Conservation (phyloP, 805 yeast genomes). For the Lipomyces yamadae region DNA sequence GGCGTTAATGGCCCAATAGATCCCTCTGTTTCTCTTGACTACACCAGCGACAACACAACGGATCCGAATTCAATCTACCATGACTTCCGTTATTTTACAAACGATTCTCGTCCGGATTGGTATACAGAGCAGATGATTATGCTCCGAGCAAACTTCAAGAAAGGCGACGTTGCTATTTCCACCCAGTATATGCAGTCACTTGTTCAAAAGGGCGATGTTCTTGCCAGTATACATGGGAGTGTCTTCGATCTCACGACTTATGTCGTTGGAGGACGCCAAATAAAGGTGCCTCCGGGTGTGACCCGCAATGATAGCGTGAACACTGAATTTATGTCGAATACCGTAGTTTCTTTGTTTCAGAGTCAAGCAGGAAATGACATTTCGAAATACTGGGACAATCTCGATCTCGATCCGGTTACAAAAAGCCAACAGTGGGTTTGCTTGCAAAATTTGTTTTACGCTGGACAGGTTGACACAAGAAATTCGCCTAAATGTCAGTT, state of each 20-base stretch:
- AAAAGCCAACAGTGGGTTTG: conserved; percentile 45
- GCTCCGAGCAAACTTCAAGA: conserved; percentile 46
- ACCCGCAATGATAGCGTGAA: conserved; percentile 39
- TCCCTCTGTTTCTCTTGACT: conserved; percentile 42
- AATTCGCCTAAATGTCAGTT: conserved; percentile 48
- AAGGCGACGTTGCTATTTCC: conserved; percentile 49
- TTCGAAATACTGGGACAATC: conserved; percentile 40
- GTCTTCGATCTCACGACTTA: conserved; percentile 50
- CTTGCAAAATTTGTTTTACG: conserved; percentile 48
- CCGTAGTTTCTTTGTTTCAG: conserved; percentile 45
- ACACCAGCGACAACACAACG: conserved; percentile 43
- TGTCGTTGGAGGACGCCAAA: conserved; percentile 45
- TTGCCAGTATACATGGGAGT: conserved; percentile 47
- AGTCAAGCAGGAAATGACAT: conserved; percentile 47
- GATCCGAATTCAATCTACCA: conserved; percentile 50
- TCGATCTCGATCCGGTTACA: conserved; percentile 40
- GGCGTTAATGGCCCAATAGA: conserved; percentile 47
- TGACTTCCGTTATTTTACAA: conserved; percentile 48
- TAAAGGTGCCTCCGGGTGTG: conserved; percentile 43
- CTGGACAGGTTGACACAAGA: conserved; percentile 50
- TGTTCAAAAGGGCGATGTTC: conserved; percentile 44
- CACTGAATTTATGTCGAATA: conserved; percentile 44
- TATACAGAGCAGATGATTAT: conserved; percentile 48
- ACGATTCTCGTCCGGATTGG: conserved; percentile 52
- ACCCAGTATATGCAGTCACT: conserved; percentile 42